These are phyloP conservation scores for Rhizophora mangle DNA, from an alignment of 345 rosid genomes.

Conservation along the genomic window DNA sequence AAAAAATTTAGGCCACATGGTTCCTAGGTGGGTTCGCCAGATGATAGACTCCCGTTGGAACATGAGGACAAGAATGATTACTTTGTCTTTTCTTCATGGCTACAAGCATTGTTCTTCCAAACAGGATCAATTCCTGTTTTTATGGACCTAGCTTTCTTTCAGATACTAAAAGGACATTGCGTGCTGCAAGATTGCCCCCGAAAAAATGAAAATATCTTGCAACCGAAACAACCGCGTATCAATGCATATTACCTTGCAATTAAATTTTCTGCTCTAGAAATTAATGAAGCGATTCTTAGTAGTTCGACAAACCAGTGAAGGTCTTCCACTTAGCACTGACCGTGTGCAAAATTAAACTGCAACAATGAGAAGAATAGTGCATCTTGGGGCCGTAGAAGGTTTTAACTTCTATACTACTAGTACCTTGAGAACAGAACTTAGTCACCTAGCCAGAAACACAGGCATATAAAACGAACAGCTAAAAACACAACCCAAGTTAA, in stretches of 20 bases:
- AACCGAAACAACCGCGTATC: not conserved
- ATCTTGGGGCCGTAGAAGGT: constrained; percentile 6
- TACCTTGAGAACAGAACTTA: constrained; percentile 16
- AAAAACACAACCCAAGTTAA: constrained; percentile 15
- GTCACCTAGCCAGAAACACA: constrained; percentile 17
- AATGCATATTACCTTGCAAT: not conserved
- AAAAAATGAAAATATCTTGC: not conserved
- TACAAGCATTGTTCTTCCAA: constrained; percentile 6
- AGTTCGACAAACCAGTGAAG: not conserved
- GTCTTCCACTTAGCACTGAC: constrained; percentile 11
- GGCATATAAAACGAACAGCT: constrained; percentile 23
- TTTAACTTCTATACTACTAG: constrained; percentile 18
- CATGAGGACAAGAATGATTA: constrained; percentile 8
- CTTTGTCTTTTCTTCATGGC: constrained; percentile 4
- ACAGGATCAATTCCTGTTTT: constrained; percentile 15
- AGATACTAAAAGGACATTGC: not conserved
- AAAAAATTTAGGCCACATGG: constrained; percentile 2
- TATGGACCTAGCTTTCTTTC: constrained; percentile 10
- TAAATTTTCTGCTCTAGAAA: not conserved
- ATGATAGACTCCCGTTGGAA: constrained; percentile 10
- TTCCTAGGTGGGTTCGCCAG: constrained; percentile 9
- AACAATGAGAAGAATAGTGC: constrained; percentile 13
- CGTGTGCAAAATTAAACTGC: constrained; percentile 5
- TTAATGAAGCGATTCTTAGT: constrained; percentile 2
- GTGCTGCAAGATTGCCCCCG: too few relatives aligned